Conservation (phyloP, 371 early-diverging fungal species). For the Rhizopus microsporus region DNA sequence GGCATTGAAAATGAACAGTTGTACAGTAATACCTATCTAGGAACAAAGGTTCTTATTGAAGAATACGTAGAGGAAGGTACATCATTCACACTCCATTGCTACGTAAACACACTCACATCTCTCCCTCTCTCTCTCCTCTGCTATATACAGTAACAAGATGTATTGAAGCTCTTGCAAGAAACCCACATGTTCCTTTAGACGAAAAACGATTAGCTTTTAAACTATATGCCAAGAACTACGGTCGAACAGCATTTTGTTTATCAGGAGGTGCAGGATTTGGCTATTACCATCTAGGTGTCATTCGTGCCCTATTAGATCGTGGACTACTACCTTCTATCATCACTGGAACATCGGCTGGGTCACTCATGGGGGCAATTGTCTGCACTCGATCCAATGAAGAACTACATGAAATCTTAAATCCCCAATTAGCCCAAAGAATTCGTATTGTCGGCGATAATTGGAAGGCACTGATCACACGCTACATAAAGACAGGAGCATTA, state of each 20-base stretch:
- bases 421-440: conserved; percentile 59
- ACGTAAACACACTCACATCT: no score
- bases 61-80: conserved; percentile 79
- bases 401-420: conserved; percentile 64
- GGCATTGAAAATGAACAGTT: conserved; percentile 78
- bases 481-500: conserved; percentile 51
- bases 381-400: conserved; percentile 84
- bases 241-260: conserved; percentile 86
- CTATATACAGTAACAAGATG: conserved; percentile 55
- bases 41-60: conserved; percentile 78
- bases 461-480: conserved; percentile 29
- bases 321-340: conserved; percentile 82
- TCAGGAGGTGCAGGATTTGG: conserved; percentile 91
- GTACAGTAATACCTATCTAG: conserved; percentile 76
- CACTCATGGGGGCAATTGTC: conserved; percentile 75
- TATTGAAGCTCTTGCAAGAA: conserved; percentile 62
- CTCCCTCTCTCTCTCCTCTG: no score
- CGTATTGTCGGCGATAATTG: conserved; percentile 64
- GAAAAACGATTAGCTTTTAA: conserved; percentile 77
- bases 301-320: conserved; percentile 74
- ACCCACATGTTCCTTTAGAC: conserved; percentile 43
- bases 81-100: not conserved
- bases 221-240: conserved; percentile 76
- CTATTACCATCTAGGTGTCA: conserved; percentile 78
- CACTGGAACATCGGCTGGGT: conserved; percentile 87